A percentile compares a stretch with the other conserved stretches of the same genome.
These are phyloP conservation scores for Mucor circinelloides DNA, from an alignment of 371 early-diverging fungal genomes.

Conservation along the genomic window DNA sequence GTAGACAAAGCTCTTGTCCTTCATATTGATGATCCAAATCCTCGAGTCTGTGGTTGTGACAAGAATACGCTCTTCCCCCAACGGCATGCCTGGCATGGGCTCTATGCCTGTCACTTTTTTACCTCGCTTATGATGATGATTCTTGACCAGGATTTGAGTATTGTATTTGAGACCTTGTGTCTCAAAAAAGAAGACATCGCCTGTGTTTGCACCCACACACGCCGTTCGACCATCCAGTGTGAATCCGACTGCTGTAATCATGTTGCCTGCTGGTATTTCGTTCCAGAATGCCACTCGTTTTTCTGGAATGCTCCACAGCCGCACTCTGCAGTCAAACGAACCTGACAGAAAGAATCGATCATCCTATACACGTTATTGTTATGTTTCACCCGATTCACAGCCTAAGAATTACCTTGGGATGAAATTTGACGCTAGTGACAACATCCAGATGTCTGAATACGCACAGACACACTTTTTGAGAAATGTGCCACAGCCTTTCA, in stretches of 20 bases:
- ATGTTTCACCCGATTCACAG: no score
- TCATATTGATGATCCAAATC: constrained; percentile 74
- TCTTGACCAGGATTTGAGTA: constrained; percentile 76
- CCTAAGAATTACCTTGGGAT: constrained; percentile 58
- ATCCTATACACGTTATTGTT: constrained; percentile 51
- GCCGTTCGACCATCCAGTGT: constrained; percentile 68
- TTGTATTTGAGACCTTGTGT: constrained; percentile 76
- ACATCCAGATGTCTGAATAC: constrained; percentile 77
- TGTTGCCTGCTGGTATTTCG: constrained; percentile 61
- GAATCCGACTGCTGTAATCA: constrained; percentile 82
- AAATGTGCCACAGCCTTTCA: constrained; percentile 81
- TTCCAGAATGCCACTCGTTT: constrained; percentile 80
- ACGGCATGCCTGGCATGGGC: constrained; percentile 50
- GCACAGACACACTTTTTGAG: constrained; percentile 72
- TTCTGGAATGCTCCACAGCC: constrained; percentile 84
- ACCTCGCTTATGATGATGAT: constrained; percentile 55
- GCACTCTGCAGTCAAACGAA: constrained; percentile 78
- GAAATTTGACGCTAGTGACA: constrained; percentile 82
- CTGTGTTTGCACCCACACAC: constrained; percentile 80
- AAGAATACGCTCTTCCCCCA: constrained; percentile 59
- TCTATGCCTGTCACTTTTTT: constrained; percentile 80
- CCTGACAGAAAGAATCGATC: constrained; percentile 83
- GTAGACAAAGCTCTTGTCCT: constrained; percentile 71
- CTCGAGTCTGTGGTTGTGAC: constrained; percentile 85
- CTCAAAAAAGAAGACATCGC: constrained; percentile 80